Evolutionary conservation across 2,329 filamentous ascomycete species (phyloP), one percentile per base, ranked within the genome.

Genomic region (Graphiopsis chlorocephala): DNA sequence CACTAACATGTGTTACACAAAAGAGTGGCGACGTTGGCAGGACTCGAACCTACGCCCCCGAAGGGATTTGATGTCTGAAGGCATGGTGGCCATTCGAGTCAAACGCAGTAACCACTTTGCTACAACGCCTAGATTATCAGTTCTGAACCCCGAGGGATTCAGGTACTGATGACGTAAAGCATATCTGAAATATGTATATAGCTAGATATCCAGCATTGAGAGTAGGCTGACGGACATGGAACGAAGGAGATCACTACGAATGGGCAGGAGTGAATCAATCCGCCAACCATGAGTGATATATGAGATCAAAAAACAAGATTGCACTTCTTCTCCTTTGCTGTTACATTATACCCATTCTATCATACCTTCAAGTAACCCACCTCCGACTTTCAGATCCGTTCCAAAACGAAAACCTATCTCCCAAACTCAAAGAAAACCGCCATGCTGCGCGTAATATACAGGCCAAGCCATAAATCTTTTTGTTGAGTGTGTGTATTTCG

Each of bases 71-170:
- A 61, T 65, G 17, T 35, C 63, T 33, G 28, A 48, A 42, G n/a
- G n/a, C 15, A 7, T 29, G 26, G 4, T 28, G 10, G n/a, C 14
- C 26, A 45, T 64, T 64, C 63, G 63, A 64, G 63, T 64, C 63
- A 64, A 61, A 53, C 63, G 57, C 63, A 65, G 63, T 65, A 62
- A 65, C 63, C 63, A 65, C 63, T 65, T 65, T 65, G 63, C 57
- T 65, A 65, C 58, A 11, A 20, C 26, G 63, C 63, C 63, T 26
- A 12, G 55, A 25, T 2, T 38, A 56, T 25, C 53, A 38, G 31
- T 35, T 38, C 53, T 56, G 31, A 38, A 31, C 11, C 17, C 50
- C 50, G 50, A 20, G 23, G 28, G 17, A 20, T 11, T 3, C 17
- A 53, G 50, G 28, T 53, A 53, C 50, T 53, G 50, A 53, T 53